Percentiles rank a stretch among this genome's conserved stretches.
phyloP scores from a whole-genome alignment of 2,329 filamentous ascomycete species.

The Colletotrichum navitas region DNA sequence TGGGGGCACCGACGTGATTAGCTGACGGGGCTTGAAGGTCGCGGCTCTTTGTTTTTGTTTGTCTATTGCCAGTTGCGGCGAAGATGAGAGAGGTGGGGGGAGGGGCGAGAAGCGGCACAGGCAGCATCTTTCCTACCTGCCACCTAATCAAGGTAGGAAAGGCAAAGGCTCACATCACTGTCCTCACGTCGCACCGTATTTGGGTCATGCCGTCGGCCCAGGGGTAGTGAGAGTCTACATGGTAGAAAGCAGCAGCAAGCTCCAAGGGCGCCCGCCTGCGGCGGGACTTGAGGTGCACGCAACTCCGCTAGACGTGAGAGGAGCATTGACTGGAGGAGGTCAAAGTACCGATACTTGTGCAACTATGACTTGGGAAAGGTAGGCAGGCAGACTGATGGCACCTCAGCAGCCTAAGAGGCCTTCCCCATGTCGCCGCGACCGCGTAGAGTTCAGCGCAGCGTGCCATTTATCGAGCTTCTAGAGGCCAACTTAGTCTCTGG shows the following conservation, averaged over 20 bases:
- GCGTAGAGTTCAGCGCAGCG: constrained; percentile 32
- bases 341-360: constrained; percentile 39
- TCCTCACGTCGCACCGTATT: constrained; percentile 20
- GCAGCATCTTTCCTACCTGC: constrained; percentile 15
- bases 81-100: constrained; percentile 16
- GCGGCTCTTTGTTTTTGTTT: constrained; percentile 37
- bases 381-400: constrained; percentile 21
- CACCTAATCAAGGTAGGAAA: constrained; percentile 11
- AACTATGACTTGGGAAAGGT: constrained; percentile 23
- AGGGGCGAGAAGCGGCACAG: constrained; percentile 4
- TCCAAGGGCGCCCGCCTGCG: constrained; percentile 23
- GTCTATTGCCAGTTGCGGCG: constrained; percentile 23
- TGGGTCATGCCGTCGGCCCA: constrained; percentile 21
- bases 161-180: constrained; percentile 4
- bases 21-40: constrained; percentile 5
- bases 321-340: constrained; percentile 16
- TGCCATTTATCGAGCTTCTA: constrained; percentile 29
- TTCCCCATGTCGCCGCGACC: constrained; percentile 24
- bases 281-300: constrained; percentile 32
- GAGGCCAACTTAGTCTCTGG: constrained; percentile 27
- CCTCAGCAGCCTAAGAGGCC: constrained; percentile 27
- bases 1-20: constrained; percentile 19
- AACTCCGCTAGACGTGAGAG: constrained; percentile 11
- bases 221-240: constrained; percentile 7
- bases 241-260: neutral